Evolutionary conservation across 371 early-diverging fungal genomes (phyloP).

Genomic region (Mortierella sp.): DNA sequence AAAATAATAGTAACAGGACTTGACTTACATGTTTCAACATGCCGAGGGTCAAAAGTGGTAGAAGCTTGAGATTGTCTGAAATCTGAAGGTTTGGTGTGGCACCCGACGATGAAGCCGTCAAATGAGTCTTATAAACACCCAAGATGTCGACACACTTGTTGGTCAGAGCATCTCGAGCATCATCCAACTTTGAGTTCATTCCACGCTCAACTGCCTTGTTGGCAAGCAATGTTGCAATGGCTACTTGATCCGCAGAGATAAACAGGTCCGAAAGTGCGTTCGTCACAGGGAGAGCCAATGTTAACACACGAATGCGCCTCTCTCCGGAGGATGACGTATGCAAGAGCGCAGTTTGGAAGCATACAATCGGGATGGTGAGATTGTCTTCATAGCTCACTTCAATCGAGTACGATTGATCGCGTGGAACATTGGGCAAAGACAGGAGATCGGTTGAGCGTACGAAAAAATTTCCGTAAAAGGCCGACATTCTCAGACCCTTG

Average conservation of each 20-base stretch:
- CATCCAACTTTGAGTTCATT: constrained; percentile 89
- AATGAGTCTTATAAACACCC: constrained; percentile 86
- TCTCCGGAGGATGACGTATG: constrained; percentile 91
- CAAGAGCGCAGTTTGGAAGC: constrained; percentile 97
- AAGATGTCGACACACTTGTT: constrained; percentile 91
- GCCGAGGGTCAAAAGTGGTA: constrained; percentile 87
- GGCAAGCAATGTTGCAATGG: constrained; percentile 83
- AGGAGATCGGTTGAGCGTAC: constrained; percentile 96
- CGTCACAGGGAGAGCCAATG: constrained; percentile 91
- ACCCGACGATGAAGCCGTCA: constrained; percentile 77
- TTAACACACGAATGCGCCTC: constrained; percentile 96
- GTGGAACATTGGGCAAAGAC: constrained; percentile 94
- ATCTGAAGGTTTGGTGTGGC: constrained; percentile 87
- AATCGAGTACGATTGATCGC: constrained; percentile 94
- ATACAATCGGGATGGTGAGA: constrained; percentile 82
- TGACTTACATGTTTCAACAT: constrained; percentile 79
- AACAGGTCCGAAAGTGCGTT: constrained; percentile 85
- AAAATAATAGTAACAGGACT: background rate
- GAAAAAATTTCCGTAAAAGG: constrained; percentile 98
- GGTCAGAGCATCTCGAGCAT: constrained; percentile 93
- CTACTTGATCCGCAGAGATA: constrained; percentile 86
- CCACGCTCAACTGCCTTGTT: constrained; percentile 94
- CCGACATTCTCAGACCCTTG: constrained; percentile 84
- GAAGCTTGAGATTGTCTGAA: constrained; percentile 85
- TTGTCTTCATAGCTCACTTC: constrained; percentile 92